Base-by-base conservation (phyloP, 306 rosid genomes). In the Corylus avellana region DNA sequence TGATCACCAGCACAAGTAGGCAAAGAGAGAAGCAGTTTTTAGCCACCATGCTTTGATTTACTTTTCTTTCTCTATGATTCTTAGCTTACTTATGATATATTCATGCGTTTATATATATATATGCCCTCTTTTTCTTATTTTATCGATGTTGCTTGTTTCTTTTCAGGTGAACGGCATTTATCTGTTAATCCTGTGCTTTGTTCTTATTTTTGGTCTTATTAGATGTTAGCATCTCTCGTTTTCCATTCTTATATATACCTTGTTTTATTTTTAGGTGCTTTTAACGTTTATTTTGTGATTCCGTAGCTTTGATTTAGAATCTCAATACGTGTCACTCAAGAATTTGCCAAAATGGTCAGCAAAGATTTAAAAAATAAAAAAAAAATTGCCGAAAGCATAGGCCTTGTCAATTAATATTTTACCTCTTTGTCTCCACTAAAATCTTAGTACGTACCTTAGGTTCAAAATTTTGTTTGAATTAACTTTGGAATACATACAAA, bases 91-190 rank as follows among this genome's bases (percentile, higher is more conserved):
- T 58, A 22, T 22, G 59, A 51, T 49, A n/a, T 72, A 35, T 67
- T 20, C 44, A 3, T 39, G 5, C 44, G 44, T 39, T 3, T 35
- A 35, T 35, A 35, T 35, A 35, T 35, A 35, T 67, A 58, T 20
- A 35, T 11, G 56, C 22, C 49, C 50, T 77, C 69, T 59, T 80
- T n/a, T 73, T 73, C 79, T 77, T 66, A 79, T 68, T 42, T 80
- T 57, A 77, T 80, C 79, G 12, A 29, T 20, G 0, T 37, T 51
- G 1, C n/a, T 62, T 29, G 44, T 62, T 63, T 57, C 62, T 27
- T 7, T 53, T 27, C 0, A 4, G 29, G 25, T 22, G 25, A 22
- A 22, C 25, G 25, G 25, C 0, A 29, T 29, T 29, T 2, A 2
- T 2, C 2, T 29, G 32, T 29, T 29, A 29, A 29, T 29, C 32